Evolutionary conservation across 495 filamentous ascomycete genomes (phyloP).

Genomic region (Viridothelium virens): DNA sequence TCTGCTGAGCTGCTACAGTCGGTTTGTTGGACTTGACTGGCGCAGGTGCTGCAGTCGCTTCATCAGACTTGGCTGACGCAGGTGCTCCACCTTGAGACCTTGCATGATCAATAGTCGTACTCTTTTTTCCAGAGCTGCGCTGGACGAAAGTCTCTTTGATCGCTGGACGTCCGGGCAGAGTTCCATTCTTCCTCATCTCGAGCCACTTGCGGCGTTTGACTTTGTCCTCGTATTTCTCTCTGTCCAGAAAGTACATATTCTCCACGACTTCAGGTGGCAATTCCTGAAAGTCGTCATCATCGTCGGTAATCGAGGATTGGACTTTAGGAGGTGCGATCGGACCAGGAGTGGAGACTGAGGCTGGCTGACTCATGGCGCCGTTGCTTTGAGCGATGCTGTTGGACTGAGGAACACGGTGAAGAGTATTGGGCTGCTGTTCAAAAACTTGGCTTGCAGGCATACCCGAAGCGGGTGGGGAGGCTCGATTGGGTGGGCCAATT

Average conservation of each 20-base stretch:
- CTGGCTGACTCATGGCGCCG: background rate
- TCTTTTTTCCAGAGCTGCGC: background rate
- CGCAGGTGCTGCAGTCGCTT: too few relatives aligned
- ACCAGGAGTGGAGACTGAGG: background rate
- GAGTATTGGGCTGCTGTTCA: slow-evolving; percentile 14
- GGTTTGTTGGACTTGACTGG: background rate
- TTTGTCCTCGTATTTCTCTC: background rate
- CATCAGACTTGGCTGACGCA: too few relatives aligned
- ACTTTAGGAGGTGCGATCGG: background rate
- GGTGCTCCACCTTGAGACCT: too few relatives aligned
- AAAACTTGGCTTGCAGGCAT: slow-evolving; percentile 17
- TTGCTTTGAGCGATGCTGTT: background rate
- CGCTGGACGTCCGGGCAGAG: background rate
- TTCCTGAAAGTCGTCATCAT: background rate
- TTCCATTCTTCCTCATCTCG: background rate
- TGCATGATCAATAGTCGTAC: background rate
- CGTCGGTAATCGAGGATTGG: background rate
- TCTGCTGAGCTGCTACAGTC: background rate
- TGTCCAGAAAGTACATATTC: background rate
- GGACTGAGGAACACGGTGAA: slow-evolving; percentile 20
- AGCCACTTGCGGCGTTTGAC: background rate
- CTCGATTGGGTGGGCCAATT: slow-evolving; percentile 2
- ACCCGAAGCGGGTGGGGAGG: background rate
- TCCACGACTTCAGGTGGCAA: background rate
- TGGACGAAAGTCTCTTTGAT: background rate